Percentiles rank a stretch among this genome's conserved stretches.
Evolutionary conservation across 768 basidiomycete genomes (phyloP).

Genomic region (Dentipellis sp.): DNA sequence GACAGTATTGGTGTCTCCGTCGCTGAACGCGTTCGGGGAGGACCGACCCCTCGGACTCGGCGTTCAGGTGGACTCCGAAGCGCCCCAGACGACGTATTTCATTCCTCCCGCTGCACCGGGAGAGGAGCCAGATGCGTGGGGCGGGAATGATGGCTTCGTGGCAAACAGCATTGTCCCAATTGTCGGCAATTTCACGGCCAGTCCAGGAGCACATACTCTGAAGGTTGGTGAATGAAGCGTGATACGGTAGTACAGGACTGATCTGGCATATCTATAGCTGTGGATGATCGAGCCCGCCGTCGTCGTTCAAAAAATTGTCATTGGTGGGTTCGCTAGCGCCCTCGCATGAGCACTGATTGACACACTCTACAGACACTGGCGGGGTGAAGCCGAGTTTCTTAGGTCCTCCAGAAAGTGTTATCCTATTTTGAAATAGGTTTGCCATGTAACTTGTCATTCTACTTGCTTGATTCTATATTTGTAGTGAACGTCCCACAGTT

Average conservation of each 20-base stretch:
- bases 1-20: constrained; percentile 40
- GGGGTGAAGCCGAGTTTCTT: neutral
- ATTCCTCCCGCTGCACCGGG: constrained; percentile 39
- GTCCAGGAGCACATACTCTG: constrained; percentile 49
- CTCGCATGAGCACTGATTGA: neutral
- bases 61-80: constrained; percentile 38
- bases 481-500: too few relatives aligned
- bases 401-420: neutral
- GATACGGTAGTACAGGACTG: neutral
- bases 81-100: constrained; percentile 34
- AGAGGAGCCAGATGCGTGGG: constrained; percentile 36
- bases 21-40: constrained; percentile 40
- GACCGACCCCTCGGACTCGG: constrained; percentile 44
- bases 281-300: constrained; percentile 52
- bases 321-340: constrained; percentile 26
- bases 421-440: neutral
- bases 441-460: too few relatives aligned
- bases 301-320: constrained; percentile 52
- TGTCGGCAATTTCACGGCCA: constrained; percentile 28
- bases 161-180: constrained; percentile 41
- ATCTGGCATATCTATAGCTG: constrained; percentile 18
- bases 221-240: constrained; percentile 18
- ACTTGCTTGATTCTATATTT: too few relatives aligned
- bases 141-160: constrained; percentile 39
- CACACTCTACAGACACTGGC: neutral